Percentiles rank a stretch among this genome's conserved stretches.
Evolutionary conservation across 2,329 filamentous ascomycete genomes (phyloP).

Genomic region (Chaetomiaceae sp.): DNA sequence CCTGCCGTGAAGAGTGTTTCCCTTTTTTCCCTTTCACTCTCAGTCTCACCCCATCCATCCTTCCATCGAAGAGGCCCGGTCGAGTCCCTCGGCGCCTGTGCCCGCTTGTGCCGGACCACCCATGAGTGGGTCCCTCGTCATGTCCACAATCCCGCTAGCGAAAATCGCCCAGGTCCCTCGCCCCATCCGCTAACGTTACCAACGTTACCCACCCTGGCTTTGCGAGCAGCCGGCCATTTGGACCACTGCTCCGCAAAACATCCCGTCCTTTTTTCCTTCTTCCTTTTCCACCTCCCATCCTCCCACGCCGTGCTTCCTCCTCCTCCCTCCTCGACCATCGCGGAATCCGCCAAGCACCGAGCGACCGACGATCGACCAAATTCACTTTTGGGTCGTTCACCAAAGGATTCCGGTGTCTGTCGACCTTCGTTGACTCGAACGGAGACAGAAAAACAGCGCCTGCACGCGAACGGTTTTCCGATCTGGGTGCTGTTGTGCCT

Average conservation of each 20-base stretch:
- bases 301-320: constrained; percentile 22
- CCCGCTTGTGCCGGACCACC: constrained; percentile 15
- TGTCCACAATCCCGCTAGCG: constrained; percentile 1
- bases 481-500: constrained; percentile 23
- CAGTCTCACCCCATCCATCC: constrained; percentile 5
- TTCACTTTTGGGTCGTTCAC: constrained; percentile 38
- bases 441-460: constrained; percentile 17
- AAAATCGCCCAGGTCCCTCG: constrained; percentile 13
- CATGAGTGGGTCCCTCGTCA: constrained; percentile 15
- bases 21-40: not conserved
- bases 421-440: constrained; percentile 24
- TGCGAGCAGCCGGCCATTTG: not conserved
- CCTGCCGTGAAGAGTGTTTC: not conserved
- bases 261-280: constrained; percentile 23
- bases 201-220: constrained; percentile 6
- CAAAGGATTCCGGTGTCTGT: constrained; percentile 30
- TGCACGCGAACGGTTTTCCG: constrained; percentile 22
- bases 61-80: not conserved
- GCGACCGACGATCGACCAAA: constrained; percentile 34
- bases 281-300: constrained; percentile 20
- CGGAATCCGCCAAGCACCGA: constrained; percentile 25
- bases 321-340: constrained; percentile 23
- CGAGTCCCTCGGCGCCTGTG: constrained; percentile 9
- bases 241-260: constrained; percentile 14
- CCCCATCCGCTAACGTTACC: constrained; percentile 17